These are phyloP conservation scores for Sinapis alba DNA, from an alignment of 441 rosid species.

Conservation along the genomic window DNA sequence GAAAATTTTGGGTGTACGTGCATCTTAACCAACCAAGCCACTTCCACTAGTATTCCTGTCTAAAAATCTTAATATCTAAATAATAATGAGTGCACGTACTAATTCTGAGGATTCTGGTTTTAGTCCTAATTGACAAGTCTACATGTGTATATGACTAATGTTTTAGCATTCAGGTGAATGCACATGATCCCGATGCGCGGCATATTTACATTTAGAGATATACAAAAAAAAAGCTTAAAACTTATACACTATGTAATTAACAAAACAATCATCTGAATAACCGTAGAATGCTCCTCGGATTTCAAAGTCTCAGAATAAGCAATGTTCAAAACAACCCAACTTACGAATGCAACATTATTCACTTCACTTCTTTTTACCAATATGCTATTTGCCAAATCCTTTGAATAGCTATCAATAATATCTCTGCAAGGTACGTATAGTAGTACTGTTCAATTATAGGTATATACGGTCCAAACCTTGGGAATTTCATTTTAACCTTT, in stretches of 20 bases:
- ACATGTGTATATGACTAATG: no score
- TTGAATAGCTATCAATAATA: conserved; percentile 9
- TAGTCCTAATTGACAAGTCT: no score
- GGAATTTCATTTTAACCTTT: conserved; percentile 5
- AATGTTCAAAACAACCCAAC: conserved; percentile 3
- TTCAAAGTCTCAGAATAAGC: neutral
- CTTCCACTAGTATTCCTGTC: no score
- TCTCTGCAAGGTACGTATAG: conserved; percentile 2
- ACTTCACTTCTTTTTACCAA: conserved; percentile 27
- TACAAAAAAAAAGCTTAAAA: neutral
- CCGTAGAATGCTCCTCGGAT: neutral
- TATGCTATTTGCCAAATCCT: conserved; percentile 20
- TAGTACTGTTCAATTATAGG: conserved; percentile 4
- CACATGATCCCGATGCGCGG: neutral
- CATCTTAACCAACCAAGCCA: no score
- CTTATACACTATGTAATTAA: neutral
- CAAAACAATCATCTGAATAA: conserved; percentile 22
- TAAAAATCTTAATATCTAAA: no score
- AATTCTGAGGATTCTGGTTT: no score
- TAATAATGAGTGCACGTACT: no score
- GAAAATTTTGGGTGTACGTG: no score
- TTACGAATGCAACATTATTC: conserved; percentile 22
- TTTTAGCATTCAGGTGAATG: neutral
- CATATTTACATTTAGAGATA: neutral
- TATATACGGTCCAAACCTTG: conserved; percentile 7